Base-by-base conservation (phyloP, 2,329 filamentous ascomycete species). In the Mollisia scopiformis region DNA sequence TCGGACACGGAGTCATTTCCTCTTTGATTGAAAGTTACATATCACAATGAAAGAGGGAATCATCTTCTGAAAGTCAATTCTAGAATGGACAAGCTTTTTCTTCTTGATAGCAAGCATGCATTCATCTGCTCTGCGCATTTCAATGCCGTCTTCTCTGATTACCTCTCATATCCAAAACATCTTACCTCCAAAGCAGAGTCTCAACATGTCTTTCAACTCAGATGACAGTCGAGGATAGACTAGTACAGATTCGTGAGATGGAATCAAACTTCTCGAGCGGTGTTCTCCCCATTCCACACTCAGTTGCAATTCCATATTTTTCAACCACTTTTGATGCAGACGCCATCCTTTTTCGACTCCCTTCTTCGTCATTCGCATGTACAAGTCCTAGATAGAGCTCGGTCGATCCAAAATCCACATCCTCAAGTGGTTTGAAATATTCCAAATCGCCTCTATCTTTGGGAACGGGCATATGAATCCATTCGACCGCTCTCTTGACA, bases 131-230 rank as follows among this genome's bases (percentile, higher is more conserved):
- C n/a, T n/a, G n/a, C n/a, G n/a, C n/a, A n/a, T n/a, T n/a, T n/a
- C n/a, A n/a, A n/a, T n/a, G n/a, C n/a, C n/a, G n/a, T n/a, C n/a
- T n/a, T n/a, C n/a, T n/a, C n/a, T n/a, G n/a, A n/a, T n/a, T n/a
- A n/a, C 14, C 53, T 55, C 37, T 31, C 47, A n/a, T 49, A 30
- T 28, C 41, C 35, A 43, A 51, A 58, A 35, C 52, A 51, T 35
- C 31, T 35, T 2, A 21, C 35, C 37, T 3, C 57, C 19, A 30
- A 16, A n/a, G 14, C 16, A 14, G 3, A 7, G 3, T 8, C 8
- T 2, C 4, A 2, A 10, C 39, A 43, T 19, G 39, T 10, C n/a
- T 21, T 43, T 3, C 6, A 2, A 21, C 13, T 10, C 4, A 21
- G 14, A n/a, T 16, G 14, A n/a, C 14, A 37, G 5, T n/a, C 8